phyloP scores from a whole-genome alignment of 352 stramenopile genomes.

The Peronosclerospora sorghi region DNA sequence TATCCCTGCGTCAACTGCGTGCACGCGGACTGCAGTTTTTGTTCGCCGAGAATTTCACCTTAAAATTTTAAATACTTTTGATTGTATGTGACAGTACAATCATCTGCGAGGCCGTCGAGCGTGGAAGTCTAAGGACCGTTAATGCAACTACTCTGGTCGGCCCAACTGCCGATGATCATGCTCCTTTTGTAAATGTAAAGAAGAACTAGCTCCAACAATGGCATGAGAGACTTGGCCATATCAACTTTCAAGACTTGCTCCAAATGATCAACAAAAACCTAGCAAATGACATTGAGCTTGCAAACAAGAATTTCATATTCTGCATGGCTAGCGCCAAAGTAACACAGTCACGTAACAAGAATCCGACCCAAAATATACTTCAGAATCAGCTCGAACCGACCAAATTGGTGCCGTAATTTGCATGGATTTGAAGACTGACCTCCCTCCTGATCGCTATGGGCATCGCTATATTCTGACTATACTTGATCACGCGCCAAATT shows the following conservation, averaged over 20 bases:
- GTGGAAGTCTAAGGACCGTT: neutral
- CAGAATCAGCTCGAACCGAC: constrained; percentile 2
- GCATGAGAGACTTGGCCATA: neutral
- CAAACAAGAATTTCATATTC: neutral
- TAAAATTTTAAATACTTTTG: too few species aligned
- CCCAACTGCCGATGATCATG: neutral
- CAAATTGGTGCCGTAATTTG: constrained; percentile 2
- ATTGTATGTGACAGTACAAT: neutral
- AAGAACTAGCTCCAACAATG: neutral
- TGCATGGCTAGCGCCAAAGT: constrained; percentile 4
- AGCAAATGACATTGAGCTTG: neutral
- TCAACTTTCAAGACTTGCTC: neutral
- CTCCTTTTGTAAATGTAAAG: neutral
- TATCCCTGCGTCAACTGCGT: neutral
- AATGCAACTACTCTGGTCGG: neutral
- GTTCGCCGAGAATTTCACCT: neutral
- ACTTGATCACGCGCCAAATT: neutral
- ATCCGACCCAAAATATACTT: constrained; percentile 2
- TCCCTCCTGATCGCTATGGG: neutral
- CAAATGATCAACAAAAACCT: neutral
- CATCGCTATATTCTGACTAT: neutral
- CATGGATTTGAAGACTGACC: constrained; percentile 5
- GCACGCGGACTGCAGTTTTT: too few species aligned
- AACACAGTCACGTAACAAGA: neutral
- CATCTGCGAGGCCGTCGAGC: neutral